Evolutionary conservation across 106 monocot genomes (phyloP).

Genomic region (Apostasia shenzhenica): DNA sequence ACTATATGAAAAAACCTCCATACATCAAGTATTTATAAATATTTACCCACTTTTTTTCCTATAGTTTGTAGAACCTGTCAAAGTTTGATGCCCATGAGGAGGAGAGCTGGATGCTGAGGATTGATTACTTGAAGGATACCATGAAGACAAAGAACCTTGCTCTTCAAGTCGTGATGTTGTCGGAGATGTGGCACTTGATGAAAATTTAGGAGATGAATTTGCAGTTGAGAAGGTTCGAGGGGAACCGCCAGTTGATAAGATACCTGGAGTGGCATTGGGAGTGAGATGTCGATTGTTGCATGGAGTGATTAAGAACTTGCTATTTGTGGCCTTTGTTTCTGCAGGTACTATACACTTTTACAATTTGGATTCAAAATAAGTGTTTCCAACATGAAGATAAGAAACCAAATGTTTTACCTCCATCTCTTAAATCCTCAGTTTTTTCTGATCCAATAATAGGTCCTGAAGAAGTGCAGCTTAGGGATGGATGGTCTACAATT

Average conservation of each 20-base stretch:
- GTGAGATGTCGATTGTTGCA: conserved; percentile 28
- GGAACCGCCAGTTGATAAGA: conserved; percentile 34
- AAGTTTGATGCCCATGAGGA: conserved; percentile 21
- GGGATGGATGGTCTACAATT: conserved; percentile 30
- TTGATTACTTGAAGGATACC: conserved; percentile 51
- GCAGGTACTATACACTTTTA: conserved; percentile 1
- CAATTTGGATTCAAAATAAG: not conserved
- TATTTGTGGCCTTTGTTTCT: conserved; percentile 13
- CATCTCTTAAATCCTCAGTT: conserved; percentile 12
- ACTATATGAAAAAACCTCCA: too few species aligned
- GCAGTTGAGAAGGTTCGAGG: conserved; percentile 38
- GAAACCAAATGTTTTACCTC: conserved; percentile 18
- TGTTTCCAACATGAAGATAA: not conserved
- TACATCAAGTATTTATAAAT: too few species aligned
- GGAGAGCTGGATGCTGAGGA: conserved; percentile 55
- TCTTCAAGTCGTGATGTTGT: conserved; percentile 43
- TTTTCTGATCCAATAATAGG: conserved; percentile 19
- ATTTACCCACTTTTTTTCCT: too few species aligned
- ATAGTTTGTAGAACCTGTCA: conserved; percentile 15
- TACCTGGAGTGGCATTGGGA: conserved; percentile 34
- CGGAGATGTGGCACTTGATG: conserved; percentile 47
- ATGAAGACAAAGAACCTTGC: conserved; percentile 29
- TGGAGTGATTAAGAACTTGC: conserved; percentile 27
- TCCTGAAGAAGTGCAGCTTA: conserved; percentile 22
- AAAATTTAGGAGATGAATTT: conserved; percentile 45